Conservation (phyloP, 2,329 filamentous ascomycete genomes). For the Colletotrichum australisinense region DNA sequence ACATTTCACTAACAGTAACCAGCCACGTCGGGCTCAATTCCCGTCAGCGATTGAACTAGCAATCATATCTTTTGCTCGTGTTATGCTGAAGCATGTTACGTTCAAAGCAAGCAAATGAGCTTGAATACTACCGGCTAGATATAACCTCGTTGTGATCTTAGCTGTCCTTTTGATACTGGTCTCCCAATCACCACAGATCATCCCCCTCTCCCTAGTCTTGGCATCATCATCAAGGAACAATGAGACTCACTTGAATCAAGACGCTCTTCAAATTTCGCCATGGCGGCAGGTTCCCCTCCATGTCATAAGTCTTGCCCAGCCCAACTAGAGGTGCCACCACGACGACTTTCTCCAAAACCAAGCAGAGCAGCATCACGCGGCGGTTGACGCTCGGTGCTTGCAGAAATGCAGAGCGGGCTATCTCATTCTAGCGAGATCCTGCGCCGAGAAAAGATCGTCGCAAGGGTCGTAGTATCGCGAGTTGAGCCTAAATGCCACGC, state of each 20-base stretch:
- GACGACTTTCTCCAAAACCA: constrained; percentile 8
- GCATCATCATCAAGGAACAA: not conserved
- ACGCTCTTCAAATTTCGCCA: not conserved
- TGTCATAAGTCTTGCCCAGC: not conserved
- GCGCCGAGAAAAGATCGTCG: constrained; percentile 15
- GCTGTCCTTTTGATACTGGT: not conserved
- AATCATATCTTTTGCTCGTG: not conserved
- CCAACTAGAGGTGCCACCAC: not conserved
- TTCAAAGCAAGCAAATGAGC: not conserved
- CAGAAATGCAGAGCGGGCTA: not conserved
- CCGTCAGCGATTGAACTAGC: constrained; percentile 25
- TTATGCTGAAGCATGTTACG: not conserved
- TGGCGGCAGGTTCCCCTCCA: not conserved
- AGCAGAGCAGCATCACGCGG: constrained; percentile 28
- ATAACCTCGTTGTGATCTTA: not conserved
- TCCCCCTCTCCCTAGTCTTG: not conserved
- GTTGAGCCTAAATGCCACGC: constrained; percentile 16
- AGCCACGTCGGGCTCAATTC: constrained; percentile 35
- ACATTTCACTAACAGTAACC: constrained; percentile 3
- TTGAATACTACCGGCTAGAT: not conserved
- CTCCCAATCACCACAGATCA: not conserved
- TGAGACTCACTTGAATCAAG: not conserved
- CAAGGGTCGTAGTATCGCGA: not conserved
- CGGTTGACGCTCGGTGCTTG: constrained; percentile 5
- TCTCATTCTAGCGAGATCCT: not conserved